Base-by-base conservation (phyloP, 169 alveolate genomes). In the Toxoplasma gondii region DNA sequence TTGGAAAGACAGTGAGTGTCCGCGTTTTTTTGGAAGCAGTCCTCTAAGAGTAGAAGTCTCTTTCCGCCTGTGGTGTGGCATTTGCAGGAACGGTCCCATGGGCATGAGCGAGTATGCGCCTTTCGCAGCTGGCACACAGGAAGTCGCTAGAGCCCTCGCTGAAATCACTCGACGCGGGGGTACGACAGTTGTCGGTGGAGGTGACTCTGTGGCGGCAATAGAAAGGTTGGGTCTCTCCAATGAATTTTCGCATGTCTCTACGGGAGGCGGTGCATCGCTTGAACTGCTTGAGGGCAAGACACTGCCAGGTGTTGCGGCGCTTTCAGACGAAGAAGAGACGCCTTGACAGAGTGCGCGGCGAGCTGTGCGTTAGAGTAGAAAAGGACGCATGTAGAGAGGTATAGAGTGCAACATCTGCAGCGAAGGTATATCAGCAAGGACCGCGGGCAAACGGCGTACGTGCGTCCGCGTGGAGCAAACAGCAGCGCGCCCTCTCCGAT, bases 241-340 rank as follows among this genome's bases (percentile, higher is more conserved):
- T 31, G 94, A 97, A 82, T 96, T 99, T 90, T 98, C 99, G 53
- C 99, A 99, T 94, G 99, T 99, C 29, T 98, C 99, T 87, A 99
- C 99, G 31, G 99, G 99, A 29, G 99, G 99, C 38, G 99, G 99
- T 4, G 99, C 99, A 22, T 98, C 99, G 10, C 96, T 99, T 36
- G 99, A 99, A 94, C 97, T 99, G 2, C 96, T 99, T 69, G 99
- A 99, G 96, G 99, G 99, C 92, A 98, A 98, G 93, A 98, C 95
- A 82, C 98, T 99, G 24, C 99, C 99, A 16, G 99, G 99, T 36
- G 98, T 98, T 49, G 97, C 94, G 22, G 98, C 98, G 58, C 98
- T 99, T 43, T 58, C 90, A 7, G 64, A 39, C 67, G 90, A 38
- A 24, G 54, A 82, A 12, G 67, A 10, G 64, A 36, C 84, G 43